Conservation (phyloP, 306 rosid species). For the Malus domestica region ASM211411v1 NC_041792.1:1731501-1732000, state of each 20-base stretch:
- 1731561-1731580: constrained; percentile 85
- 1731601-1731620: constrained; percentile 89
- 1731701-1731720: constrained; percentile 78
- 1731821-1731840: not conserved
- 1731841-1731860: not conserved
- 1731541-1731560: constrained; percentile 82
- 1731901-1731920: too few relatives aligned
- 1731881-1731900: constrained; percentile 3
- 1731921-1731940: too few relatives aligned
- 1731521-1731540: constrained; percentile 95
- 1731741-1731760: constrained; percentile 29
- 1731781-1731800: not conserved
- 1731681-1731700: constrained; percentile 92
- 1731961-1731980: too few relatives aligned
- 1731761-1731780: not conserved
- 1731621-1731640: constrained; percentile 64
- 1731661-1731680: constrained; percentile 81
- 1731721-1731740: constrained; percentile 83
- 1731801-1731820: constrained; percentile 8
- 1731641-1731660: constrained; percentile 69
- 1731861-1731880: not conserved
- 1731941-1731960: too few relatives aligned
- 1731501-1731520: constrained; percentile 85
- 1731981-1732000: too few relatives aligned
- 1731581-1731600: constrained; percentile 83